Conservation (phyloP, 306 rosid genomes). For the Quercus ilex region DNA sequence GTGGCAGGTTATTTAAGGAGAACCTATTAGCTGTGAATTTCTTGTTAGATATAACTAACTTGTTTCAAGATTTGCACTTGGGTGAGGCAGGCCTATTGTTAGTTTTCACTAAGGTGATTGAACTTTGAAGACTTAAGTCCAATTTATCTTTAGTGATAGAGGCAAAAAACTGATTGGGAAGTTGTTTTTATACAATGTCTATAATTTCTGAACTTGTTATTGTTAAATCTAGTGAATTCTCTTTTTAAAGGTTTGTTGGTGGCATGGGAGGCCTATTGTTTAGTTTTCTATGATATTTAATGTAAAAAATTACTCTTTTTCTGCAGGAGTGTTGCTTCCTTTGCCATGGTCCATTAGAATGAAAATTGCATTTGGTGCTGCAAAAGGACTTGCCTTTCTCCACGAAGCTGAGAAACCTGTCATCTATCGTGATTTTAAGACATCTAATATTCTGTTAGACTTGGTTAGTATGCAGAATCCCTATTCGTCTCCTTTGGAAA, state of each 20-base stretch:
- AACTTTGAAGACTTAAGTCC: not conserved
- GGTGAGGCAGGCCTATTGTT: not conserved
- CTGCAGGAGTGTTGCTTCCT: conserved; percentile 86
- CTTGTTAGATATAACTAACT: not conserved
- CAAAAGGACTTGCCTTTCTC: conserved; percentile 96
- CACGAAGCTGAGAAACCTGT: conserved; percentile 97
- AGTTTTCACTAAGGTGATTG: not conserved
- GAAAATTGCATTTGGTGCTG: conserved; percentile 96
- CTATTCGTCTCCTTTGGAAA: not conserved
- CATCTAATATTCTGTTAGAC: conserved; percentile 88
- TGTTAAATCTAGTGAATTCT: not conserved
- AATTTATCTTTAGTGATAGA: not conserved
- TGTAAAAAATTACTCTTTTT: not conserved
- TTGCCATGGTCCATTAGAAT: conserved; percentile 94
- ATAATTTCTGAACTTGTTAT: not conserved
- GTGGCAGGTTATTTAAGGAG: not conserved
- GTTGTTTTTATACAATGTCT: not conserved
- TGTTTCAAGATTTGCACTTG: not conserved
- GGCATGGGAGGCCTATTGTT: conserved; percentile 2
- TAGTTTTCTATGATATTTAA: conserved; percentile 13
- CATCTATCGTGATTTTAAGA: conserved; percentile 96
- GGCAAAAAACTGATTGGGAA: not conserved
- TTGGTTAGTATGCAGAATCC: conserved; percentile 41
- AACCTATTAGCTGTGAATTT: not conserved
- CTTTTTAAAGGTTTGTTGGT: not conserved